Evolutionary conservation across 2,329 filamentous ascomycete genomes (phyloP), one percentile per base, ranked within the genome.

Genomic region (Allantophomopsis cytisporea): DNA sequence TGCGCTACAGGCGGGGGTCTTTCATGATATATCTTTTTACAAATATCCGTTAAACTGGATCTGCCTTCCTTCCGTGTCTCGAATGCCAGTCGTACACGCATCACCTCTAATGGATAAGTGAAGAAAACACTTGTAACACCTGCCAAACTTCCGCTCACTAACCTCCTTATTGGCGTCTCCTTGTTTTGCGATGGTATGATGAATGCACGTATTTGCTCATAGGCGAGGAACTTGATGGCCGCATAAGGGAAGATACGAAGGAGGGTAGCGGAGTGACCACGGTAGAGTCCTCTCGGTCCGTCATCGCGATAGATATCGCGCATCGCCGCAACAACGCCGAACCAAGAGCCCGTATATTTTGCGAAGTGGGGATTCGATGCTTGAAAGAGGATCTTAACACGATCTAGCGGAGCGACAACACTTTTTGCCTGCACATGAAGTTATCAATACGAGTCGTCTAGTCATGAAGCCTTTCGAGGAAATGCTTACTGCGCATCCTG

Each of bases 341-440:
- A 73, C 83, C 88, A 95, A 33, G 82, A 87, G 32, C 87, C 84
- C 1, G 85, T 78, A 57, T 96, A 98, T 62, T 94, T 94, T 39
- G 82, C 74, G 57, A 94, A 98, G 50, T 91, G 81, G 3, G 91
- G 91, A 54, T 91, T 95, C 54, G 83, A 86, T 39, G 91, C 83
- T 60, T 98, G 91, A 64, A 98, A 96, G 41, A 98, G 81, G 55
- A 98, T 98, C 64, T 98, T 98, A 54, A 98, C 91, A 48, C 91
- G 81, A 62, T 98, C 91, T 47, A 98, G 82, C 17, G 91, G 91
- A 17, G 87, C 91, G 31, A 98, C 93, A 6, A 94, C 69, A 0
- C 89, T 95, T 69, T 98, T 98, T 45, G 83, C 91, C 87, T 94
- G 50, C 38, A 41, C 15, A 35, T 30, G 41, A 37, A 33, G n/a